Percentiles rank a stretch among this genome's conserved stretches.
Conservation (phyloP, 495 filamentous ascomycete species). For the Massariosphaeria phaeospora region DNA sequence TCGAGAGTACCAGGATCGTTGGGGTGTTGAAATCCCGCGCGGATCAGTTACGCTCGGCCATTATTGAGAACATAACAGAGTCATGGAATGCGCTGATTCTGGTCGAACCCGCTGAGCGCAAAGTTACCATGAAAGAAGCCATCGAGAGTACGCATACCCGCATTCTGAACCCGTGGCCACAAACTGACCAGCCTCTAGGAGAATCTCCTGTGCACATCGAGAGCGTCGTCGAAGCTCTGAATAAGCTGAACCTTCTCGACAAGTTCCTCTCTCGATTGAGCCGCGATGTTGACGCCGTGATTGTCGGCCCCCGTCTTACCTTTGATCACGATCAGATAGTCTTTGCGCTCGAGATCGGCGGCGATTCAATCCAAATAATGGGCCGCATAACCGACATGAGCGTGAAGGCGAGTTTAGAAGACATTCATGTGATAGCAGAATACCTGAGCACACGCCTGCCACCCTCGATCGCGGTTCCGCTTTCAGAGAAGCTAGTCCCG, state of each 20-base stretch:
- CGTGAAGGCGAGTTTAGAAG: conserved; percentile 46
- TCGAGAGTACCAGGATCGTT: conserved; percentile 35
- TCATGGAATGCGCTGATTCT: conserved; percentile 42
- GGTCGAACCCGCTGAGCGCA: conserved; percentile 27
- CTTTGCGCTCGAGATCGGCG: conserved; percentile 30
- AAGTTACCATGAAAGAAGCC: conserved; percentile 32
- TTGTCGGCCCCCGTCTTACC: conserved; percentile 36
- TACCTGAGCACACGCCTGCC: conserved; percentile 67
- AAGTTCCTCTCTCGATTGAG: conserved; percentile 29
- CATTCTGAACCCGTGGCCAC: background rate
- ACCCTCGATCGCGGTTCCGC: conserved; percentile 50
- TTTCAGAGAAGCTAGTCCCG: conserved; percentile 65
- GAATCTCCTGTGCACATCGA: conserved; percentile 20
- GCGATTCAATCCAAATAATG: conserved; percentile 30
- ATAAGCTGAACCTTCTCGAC: conserved; percentile 33
- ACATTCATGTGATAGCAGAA: conserved; percentile 57
- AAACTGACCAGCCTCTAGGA: conserved; percentile 13
- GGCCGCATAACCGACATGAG: conserved; percentile 39
- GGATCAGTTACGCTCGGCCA: conserved; percentile 33
- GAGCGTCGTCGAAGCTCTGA: conserved; percentile 32
- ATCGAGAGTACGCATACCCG: conserved; percentile 28
- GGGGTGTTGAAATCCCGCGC: conserved; percentile 36
- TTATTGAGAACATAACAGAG: conserved; percentile 35
- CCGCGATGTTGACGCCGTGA: conserved; percentile 34
- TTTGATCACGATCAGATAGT: conserved; percentile 22